phyloP scores from a whole-genome alignment of 2,329 filamentous ascomycete species.

The Fusarium mundagurra region DNA sequence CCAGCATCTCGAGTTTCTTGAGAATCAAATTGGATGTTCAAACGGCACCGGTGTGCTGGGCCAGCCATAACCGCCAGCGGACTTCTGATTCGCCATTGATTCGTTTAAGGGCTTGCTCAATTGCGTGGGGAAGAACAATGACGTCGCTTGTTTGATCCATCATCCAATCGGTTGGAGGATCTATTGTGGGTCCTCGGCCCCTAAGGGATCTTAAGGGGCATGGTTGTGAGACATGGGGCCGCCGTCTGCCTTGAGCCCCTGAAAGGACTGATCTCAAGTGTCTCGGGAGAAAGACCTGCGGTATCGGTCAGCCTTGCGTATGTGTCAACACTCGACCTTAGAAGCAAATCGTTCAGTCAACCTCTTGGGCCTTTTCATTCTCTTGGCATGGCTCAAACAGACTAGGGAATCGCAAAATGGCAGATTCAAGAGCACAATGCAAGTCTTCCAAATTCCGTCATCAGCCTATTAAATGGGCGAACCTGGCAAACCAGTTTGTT shows the following conservation, averaged over 20 bases:
- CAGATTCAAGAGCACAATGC: neutral
- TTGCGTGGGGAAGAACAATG: constrained; percentile 41
- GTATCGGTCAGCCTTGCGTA: constrained; percentile 27
- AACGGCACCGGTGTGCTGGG: constrained; percentile 41
- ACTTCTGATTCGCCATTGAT: constrained; percentile 37
- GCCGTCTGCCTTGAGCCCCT: constrained; percentile 23
- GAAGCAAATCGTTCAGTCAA: neutral
- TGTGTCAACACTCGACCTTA: constrained; percentile 7
- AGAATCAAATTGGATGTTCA: constrained; percentile 29
- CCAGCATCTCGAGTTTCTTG: constrained; percentile 11
- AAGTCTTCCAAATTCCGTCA: constrained; percentile 1
- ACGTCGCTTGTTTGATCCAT: constrained; percentile 35
- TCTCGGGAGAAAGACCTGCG: constrained; percentile 22
- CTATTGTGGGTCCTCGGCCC: constrained; percentile 33
- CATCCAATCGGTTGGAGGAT: constrained; percentile 40
- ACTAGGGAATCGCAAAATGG: neutral
- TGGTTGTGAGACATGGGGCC: constrained; percentile 43
- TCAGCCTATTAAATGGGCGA: neutral
- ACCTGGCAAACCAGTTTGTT: constrained; percentile 13
- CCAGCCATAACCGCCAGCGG: constrained; percentile 36
- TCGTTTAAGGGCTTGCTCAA: constrained; percentile 19
- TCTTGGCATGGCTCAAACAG: neutral
- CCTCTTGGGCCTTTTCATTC: neutral
- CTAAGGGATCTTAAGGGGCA: constrained; percentile 40
- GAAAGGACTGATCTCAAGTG: constrained; percentile 20